Evolutionary conservation across 2,329 filamentous ascomycete genomes (phyloP), one percentile per base, ranked within the genome.

Genomic region (Beauveria sp.): DNA sequence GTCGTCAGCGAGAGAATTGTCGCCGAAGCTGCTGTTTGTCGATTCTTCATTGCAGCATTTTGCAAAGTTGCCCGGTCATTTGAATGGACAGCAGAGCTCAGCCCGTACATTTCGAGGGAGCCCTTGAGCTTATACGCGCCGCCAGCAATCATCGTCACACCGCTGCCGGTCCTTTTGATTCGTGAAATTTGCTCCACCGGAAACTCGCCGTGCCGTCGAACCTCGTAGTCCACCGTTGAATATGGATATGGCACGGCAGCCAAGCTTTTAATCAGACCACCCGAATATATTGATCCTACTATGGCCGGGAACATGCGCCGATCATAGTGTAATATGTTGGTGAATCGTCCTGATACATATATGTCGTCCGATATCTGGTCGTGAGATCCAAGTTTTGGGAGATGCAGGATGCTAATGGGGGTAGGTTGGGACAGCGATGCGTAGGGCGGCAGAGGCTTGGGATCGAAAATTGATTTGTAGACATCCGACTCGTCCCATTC

Each of bases 71-170:
- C 65, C 61, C 59, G 67, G 61, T 63, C 71, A 43, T 56, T 70
- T 64, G 68, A 64, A n/a, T 67, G 66, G 24, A 64, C 68, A 62
- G 59, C 69, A 48, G 65, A 70, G 47, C 65, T 74, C 26, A 91
- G 75, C 16, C 86, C 85, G 71, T 96, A 96, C n/a, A 96, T 76
- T 70, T 97, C 93, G 2, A 97, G 78, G 0, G 89, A 92, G 0
- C 93, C 93, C 72, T 94, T 92, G 37, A 89, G 91, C 67, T 94
- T 96, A 76, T 97, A 97, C 70, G 93, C 90, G 5, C 92, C 93
- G 44, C 89, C 90, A 3, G 91, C 90, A 56, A 96, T 83, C 28
- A 97, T 74, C 0, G 88, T 92, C 51, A 87, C 80, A 0, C 86
- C 82, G 14, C 72, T 81, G 0, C 74, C 67, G 0, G 72, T 71